Base-by-base conservation (phyloP, 345 rosid genomes). In the Noccaea caerulescens region DNA sequence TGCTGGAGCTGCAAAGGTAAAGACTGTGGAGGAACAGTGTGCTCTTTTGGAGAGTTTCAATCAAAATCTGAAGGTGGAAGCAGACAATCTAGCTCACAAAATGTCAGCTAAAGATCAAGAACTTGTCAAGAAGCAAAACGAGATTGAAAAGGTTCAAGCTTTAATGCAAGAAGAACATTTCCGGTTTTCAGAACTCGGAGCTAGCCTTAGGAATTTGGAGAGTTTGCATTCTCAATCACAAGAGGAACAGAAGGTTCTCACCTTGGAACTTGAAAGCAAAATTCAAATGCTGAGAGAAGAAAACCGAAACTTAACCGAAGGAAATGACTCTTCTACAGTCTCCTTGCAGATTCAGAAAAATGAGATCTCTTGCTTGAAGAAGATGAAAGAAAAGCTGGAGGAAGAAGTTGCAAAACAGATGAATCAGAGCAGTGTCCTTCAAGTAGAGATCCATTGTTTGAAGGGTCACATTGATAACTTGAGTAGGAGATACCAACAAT, bases 381-480 rank as follows among this genome's bases (percentile, higher is more conserved):
- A 80, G 77, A 83, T 86, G 64, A 92, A 92, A 83, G 84, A 72
- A 66, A 85, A 85, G 67, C 96, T 95, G 46, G 98, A 87, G 82
- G 78, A 78, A 71, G 92, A 92, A 69, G 87, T 92, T 16, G 76
- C 81, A 11, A 79, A 78, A 44, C 97, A 87, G 76, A 79, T 79
- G 74, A 82, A 71, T 61, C 82, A 81, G 71, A 84, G 91, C 74
- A 81, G 80, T 75, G 81, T 79, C 18, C 92, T 88, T 66, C 97
- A 85, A 81, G 84, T 83, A 76, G 96, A 92, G 84, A 84, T 86
- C 69, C 70, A 70, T 58, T 77, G 82, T 63, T 69, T 92, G 72
- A 85, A 87, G 84, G 90, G 81, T 77, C 87, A 88, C 73, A 80
- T 90, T 3, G 74, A 79, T 49, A 83, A 63, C 46, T 76, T 88